Percentiles rank a stretch among this genome's conserved stretches.
Evolutionary conservation across 2,329 filamentous ascomycete genomes (phyloP).

Genomic region (Zarea fungicola): DNA sequence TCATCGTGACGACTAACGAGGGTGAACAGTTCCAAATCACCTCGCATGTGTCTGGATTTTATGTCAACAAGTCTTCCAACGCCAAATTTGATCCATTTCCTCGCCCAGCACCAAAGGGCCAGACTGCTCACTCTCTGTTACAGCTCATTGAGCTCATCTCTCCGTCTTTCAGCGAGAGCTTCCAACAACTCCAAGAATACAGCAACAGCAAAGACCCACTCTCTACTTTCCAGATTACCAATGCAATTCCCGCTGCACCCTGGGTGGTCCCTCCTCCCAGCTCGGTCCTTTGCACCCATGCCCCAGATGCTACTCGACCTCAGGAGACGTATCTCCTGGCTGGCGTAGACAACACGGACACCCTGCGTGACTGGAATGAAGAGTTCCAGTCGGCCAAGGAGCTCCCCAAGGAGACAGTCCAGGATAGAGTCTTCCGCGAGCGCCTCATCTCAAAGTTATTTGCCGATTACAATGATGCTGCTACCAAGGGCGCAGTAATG

Average conservation of each 20-base stretch:
- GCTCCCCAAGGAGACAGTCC: constrained; percentile 85
- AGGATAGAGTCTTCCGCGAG: constrained; percentile 94
- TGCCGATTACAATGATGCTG: constrained; percentile 95
- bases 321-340: constrained; percentile 90
- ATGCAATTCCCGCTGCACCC: constrained; percentile 84
- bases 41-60: constrained; percentile 90
- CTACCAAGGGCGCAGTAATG: constrained; percentile 82
- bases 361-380: constrained; percentile 96
- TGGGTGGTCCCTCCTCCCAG: constrained; percentile 76
- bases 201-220: constrained; percentile 83
- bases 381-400: constrained; percentile 97
- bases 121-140: constrained; percentile 79
- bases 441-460: constrained; percentile 92
- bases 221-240: constrained; percentile 91
- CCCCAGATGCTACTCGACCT: constrained; percentile 77
- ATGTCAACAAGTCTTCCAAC: constrained; percentile 93
- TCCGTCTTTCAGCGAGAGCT: constrained; percentile 72
- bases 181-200: constrained; percentile 73
- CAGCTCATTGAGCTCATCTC: constrained; percentile 74
- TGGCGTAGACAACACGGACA: constrained; percentile 90
- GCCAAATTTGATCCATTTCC: constrained; percentile 91
- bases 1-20: constrained; percentile 84
- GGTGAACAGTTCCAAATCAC: constrained; percentile 94
- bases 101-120: constrained; percentile 69
- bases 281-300: constrained; percentile 63